phyloP scores from a whole-genome alignment of 179 eudicot genomes.

The Beta lomatogona region DNA sequence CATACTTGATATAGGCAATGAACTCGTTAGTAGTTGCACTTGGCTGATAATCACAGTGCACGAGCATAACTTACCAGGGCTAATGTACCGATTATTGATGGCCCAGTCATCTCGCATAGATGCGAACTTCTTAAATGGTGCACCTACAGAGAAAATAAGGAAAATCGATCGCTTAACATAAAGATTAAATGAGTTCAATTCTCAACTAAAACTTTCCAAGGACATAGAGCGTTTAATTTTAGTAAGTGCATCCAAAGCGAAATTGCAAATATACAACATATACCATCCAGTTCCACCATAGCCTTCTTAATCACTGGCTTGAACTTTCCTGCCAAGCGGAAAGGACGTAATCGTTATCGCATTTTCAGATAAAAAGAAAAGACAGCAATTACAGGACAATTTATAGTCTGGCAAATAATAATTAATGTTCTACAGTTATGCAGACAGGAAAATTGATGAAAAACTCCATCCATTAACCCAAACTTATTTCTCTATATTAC shows the following conservation, averaged over 20 bases:
- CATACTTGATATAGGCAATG: too few species aligned
- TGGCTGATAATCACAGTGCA: not conserved
- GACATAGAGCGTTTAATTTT: not conserved
- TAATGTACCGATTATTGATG: constrained; percentile 76
- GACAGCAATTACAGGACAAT: not conserved
- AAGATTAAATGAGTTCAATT: not conserved
- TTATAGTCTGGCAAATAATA: not conserved
- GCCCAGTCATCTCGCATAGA: constrained; percentile 96
- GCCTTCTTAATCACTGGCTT: constrained; percentile 99
- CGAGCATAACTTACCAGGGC: constrained; percentile 67
- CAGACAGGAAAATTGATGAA: not conserved
- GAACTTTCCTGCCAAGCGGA: constrained; percentile 70
- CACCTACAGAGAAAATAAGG: constrained; percentile 47
- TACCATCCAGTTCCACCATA: constrained; percentile 96
- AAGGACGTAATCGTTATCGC: not conserved
- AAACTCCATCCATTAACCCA: too few species aligned
- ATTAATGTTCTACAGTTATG: too few species aligned
- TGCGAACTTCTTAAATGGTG: constrained; percentile 88
- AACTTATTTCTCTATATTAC: too few species aligned
- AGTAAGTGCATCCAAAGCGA: not conserved
- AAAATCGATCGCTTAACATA: too few species aligned
- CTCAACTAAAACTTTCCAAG: not conserved
- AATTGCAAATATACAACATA: not conserved
- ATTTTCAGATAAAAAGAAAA: too few species aligned
- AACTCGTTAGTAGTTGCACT: too few species aligned